phyloP scores from a whole-genome alignment of 2,329 filamentous ascomycete genomes.

The Cercospora sp. region DNA sequence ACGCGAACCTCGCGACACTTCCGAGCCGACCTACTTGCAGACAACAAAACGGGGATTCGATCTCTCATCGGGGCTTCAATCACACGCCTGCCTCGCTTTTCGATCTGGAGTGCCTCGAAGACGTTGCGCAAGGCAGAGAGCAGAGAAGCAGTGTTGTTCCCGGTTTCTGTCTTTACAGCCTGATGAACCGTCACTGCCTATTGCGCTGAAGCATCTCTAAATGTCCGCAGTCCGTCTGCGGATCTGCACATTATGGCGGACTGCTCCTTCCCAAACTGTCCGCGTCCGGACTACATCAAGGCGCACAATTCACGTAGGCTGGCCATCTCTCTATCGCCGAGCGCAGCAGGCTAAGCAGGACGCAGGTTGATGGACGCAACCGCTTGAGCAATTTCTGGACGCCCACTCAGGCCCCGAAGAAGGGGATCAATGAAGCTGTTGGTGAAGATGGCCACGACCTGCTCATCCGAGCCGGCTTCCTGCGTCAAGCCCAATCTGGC shows the following conservation, averaged over 20 bases:
- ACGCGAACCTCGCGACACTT: neutral
- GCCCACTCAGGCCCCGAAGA: slow-evolving; percentile 54
- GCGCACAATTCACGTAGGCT: slow-evolving; percentile 22
- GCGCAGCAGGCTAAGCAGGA: slow-evolving; percentile 11
- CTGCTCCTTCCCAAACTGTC: neutral
- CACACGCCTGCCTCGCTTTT: neutral
- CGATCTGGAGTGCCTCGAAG: neutral
- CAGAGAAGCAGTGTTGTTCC: neutral
- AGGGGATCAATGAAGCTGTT: slow-evolving; percentile 52
- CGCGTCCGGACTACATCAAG: neutral
- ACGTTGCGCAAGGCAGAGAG: neutral
- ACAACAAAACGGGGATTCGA: neutral
- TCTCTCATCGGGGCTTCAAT: neutral
- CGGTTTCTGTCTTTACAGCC: neutral
- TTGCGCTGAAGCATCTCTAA: neutral
- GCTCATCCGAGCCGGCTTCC: slow-evolving; percentile 48
- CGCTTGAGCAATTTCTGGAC: slow-evolving; percentile 76
- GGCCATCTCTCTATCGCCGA: neutral
- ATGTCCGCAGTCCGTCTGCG: neutral
- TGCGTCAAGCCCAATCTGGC: slow-evolving; percentile 73
- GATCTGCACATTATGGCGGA: slow-evolving; percentile 7
- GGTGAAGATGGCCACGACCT: slow-evolving; percentile 50
- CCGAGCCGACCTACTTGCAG: neutral
- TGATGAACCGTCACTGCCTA: neutral
- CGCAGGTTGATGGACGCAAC: slow-evolving; percentile 57